Evolutionary conservation across 2,329 filamentous ascomycete genomes (phyloP).

Genomic region (Clarireedia hainanense): DNA sequence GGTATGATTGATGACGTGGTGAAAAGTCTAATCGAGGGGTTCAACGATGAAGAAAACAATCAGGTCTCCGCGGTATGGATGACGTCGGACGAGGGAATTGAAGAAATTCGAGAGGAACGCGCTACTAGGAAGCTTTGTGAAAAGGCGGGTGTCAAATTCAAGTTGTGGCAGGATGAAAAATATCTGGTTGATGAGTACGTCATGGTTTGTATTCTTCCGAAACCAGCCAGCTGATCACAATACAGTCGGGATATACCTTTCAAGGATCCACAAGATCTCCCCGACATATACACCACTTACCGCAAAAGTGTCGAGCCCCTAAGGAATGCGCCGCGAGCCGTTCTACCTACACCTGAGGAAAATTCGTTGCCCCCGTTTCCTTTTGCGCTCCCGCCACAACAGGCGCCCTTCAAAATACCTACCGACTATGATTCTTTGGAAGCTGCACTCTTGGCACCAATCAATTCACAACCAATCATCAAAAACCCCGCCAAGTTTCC

Average conservation of each 20-base stretch:
- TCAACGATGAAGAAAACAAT: conserved; percentile 29
- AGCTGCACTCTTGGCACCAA: conserved; percentile 47
- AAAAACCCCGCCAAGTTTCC: conserved; percentile 46
- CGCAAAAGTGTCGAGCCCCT: conserved; percentile 67
- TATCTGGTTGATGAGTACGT: conserved; percentile 73
- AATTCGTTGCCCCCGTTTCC: conserved; percentile 50
- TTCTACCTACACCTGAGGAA: conserved; percentile 44
- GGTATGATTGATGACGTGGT: conserved; percentile 55
- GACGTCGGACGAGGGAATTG: conserved; percentile 59
- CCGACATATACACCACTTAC: conserved; percentile 69
- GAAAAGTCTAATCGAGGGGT: conserved; percentile 44
- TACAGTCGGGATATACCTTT: conserved; percentile 59
- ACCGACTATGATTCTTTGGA: conserved; percentile 44
- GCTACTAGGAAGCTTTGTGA: conserved; percentile 46
- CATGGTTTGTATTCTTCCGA: not conserved
- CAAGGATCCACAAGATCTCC: conserved; percentile 48
- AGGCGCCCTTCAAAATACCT: conserved; percentile 56
- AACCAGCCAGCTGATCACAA: not conserved
- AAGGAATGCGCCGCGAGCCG: conserved; percentile 51
- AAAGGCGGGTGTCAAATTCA: conserved; percentile 48
- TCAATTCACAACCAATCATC: conserved; percentile 42
- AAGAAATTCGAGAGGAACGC: conserved; percentile 60
- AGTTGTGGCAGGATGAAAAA: conserved; percentile 66
- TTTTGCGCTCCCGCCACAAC: conserved; percentile 47
- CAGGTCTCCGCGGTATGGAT: conserved; percentile 64